Base-by-base conservation (phyloP, 176 grass and related monocot species). In the Saccharum officinarum region DNA sequence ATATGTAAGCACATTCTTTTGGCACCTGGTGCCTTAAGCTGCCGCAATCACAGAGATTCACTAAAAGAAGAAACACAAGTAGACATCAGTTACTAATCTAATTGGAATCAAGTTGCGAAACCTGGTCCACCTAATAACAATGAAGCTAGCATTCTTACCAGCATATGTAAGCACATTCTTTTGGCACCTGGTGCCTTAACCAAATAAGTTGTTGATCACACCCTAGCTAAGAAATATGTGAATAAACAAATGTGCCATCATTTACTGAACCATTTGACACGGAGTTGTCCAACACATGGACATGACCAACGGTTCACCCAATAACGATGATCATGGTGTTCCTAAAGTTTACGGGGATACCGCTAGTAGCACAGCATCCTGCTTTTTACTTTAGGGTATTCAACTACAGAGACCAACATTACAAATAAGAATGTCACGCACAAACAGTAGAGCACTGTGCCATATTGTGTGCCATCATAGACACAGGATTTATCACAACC, bases 231-330 rank as follows among this genome's bases (percentile, higher is more conserved):
- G 0, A 76, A 36, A 1, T 59, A 25, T 20, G 6, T 20, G 6
- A 3, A 38, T 3, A 39, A 69, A 15, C 12, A 70, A 87, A 92
- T 90, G 83, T 90, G 40, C 17, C 93, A 86, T 73, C 80, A 82
- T 92, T 94, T 85, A 97, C 87, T 97, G 92, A 97, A 97, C 89
- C 92, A 85, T 85, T 77, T 71, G 78, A 82, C 87, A 90, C 80
- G 72, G 80, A 49, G 83, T 37, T 71, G 80, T 76, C 63, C 71
- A 92, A 75, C 72, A 87, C 89, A 90, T 86, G 77, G 83, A 59
- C 83, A 47, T 61, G 72, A 52, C 63, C 71, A 93, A 78, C 36
- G 87, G 89, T 97, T 90, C 88, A 90, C 80, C 73, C 79, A 91
- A 87, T 36, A 87, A 91, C n/a, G 14, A 87, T 80, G 85, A 79